Evolutionary conservation across 2,329 filamentous ascomycete genomes (phyloP), one percentile per base, ranked within the genome.

Genomic region (Aspergillus niger): DNA sequence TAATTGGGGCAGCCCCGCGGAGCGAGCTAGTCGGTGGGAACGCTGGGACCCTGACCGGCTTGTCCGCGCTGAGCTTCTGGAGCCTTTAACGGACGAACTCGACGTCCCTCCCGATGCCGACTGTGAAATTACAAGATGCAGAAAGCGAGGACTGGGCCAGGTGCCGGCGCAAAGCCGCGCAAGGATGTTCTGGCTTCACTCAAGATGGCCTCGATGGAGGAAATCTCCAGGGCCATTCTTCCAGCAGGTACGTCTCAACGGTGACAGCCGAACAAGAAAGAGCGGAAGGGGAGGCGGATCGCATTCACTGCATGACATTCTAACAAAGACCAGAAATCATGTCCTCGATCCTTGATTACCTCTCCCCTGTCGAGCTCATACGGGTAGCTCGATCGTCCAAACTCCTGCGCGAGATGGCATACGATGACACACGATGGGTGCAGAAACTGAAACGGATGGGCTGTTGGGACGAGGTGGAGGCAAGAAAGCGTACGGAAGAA

Each of bases 351-450:
- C 85, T 99, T 72, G 92, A 97, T 73, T 92, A 96, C 79, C 86
- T 98, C 41, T 90, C 91, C 41, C 85, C 97, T 28, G 81, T 89
- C 62, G 94, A 97, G 75, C 88, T 96, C 70, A 85, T 98, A 74
- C 87, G 88, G 67, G 94, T 92, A 73, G 94, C 95, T 48, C 88
- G 89, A 64, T 88, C 91, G 24, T 97, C 92, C 60, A 90, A 86
- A 72, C 90, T 91, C 62, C 86, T 98, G 84, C 89, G 90, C 73
- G 95, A 99, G 78, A 99, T 99, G 93, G 93, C 97, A 3, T 99
- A 98, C 77, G 95, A 99, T 75, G 95, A 99, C 76, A 91, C 92
- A 53, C 86, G 94, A 80, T 99, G 95, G 95, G 90, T 98, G 41
- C 87, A 91, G 65, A 86, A 91, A 64, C 78, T 99, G 57, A 90